These are phyloP conservation scores for Penicillium glabrum DNA, from an alignment of 2,329 filamentous ascomycete genomes.

Conservation along the genomic window DNA sequence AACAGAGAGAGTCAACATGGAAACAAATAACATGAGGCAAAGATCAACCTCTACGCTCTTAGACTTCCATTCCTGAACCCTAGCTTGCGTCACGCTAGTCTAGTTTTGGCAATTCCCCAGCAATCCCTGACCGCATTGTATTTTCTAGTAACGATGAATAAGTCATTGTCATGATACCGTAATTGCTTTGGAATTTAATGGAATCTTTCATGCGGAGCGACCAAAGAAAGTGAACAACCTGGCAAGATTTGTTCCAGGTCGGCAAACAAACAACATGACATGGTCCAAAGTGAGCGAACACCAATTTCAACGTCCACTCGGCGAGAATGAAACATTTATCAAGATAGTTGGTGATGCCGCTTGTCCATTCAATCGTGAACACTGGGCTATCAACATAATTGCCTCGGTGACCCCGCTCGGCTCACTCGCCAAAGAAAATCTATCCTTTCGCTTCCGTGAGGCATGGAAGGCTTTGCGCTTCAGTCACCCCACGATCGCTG, in stretches of 20 bases:
- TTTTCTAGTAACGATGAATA: background rate
- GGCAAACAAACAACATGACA: background rate
- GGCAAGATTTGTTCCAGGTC: background rate
- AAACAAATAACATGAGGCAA: too few relatives aligned
- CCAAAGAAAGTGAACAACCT: background rate
- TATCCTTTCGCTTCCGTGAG: background rate
- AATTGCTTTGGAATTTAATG: background rate
- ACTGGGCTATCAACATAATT: conserved; percentile 1
- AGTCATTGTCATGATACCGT: background rate
- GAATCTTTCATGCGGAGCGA: background rate
- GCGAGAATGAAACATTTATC: conserved; percentile 1
- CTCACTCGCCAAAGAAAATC: background rate
- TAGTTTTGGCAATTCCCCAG: too few relatives aligned
- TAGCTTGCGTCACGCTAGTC: too few relatives aligned
- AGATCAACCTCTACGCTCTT: too few relatives aligned
- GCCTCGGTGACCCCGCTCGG: background rate
- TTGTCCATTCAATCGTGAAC: conserved; percentile 1
- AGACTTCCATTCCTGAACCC: too few relatives aligned
- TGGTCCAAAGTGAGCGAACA: background rate
- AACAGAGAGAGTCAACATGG: too few relatives aligned
- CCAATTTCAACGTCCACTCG: background rate
- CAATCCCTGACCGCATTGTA: background rate
- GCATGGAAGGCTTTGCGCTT: conserved; percentile 1
- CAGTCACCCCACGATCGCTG: background rate
- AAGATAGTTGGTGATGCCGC: conserved; percentile 1